Percentiles rank a stretch among this genome's conserved stretches.
phyloP scores from a whole-genome alignment of 768 basidiomycete genomes.

The Pilatotrama ljubarskyi region DNA sequence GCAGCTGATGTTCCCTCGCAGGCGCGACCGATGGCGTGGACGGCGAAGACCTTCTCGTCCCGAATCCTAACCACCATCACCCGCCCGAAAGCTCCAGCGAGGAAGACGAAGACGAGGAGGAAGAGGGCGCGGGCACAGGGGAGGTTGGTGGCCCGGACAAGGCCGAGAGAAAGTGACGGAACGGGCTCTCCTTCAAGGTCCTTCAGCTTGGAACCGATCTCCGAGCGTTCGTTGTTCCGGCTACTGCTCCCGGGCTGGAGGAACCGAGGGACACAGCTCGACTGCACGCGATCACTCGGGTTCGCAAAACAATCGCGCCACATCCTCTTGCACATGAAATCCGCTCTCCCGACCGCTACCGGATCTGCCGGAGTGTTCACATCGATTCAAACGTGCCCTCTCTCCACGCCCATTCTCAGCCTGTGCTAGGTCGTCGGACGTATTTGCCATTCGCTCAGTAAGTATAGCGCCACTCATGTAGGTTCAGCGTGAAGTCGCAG shows the following conservation, averaged over 20 bases:
- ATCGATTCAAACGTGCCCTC: too few relatives aligned
- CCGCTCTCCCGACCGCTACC: neutral
- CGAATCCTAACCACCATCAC: conserved; percentile 63
- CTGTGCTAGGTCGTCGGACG: too few relatives aligned
- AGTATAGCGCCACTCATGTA: neutral
- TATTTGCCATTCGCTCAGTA: neutral
- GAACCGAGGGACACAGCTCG: neutral
- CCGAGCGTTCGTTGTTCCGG: conserved; percentile 6
- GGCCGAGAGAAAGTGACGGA: neutral
- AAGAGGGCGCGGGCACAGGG: neutral
- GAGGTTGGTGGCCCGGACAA: neutral
- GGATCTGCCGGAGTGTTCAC: neutral
- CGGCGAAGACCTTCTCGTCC: conserved; percentile 61
- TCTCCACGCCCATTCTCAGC: too few relatives aligned
- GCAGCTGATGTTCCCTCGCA: conserved; percentile 6
- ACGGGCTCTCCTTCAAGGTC: neutral
- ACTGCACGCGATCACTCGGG: conserved; percentile 4
- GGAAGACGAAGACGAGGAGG: conserved; percentile 10
- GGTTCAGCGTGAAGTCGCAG: neutral
- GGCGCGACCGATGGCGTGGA: conserved; percentile 29
- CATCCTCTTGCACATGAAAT: neutral
- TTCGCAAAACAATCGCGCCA: neutral
- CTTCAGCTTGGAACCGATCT: conserved; percentile 3
- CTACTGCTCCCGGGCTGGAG: neutral
- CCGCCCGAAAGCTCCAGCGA: conserved; percentile 15